These are phyloP conservation scores for Picea abies DNA, from an alignment of 83 land plant genomes.

Conservation along the genomic window DNA sequence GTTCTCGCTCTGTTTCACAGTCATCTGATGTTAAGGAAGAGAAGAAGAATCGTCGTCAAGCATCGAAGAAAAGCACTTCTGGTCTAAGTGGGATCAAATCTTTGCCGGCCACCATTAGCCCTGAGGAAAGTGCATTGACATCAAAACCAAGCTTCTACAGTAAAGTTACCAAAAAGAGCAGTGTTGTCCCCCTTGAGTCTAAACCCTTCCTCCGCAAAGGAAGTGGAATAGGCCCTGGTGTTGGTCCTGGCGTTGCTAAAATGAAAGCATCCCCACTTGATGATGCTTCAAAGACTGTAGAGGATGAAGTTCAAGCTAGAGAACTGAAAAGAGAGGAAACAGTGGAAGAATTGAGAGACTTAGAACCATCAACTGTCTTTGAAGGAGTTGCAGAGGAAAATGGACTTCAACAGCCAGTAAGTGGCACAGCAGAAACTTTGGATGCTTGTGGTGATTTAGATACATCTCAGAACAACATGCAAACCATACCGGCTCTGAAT, in stretches of 20 bases:
- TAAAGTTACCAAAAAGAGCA: slow-evolving; percentile 28
- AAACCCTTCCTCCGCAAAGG: slow-evolving; percentile 80
- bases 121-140: slow-evolving; percentile 39
- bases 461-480: neutral
- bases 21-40: slow-evolving; percentile 45
- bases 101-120: slow-evolving; percentile 25
- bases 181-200: slow-evolving; percentile 33
- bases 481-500: neutral
- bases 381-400: slow-evolving; percentile 8
- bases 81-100: slow-evolving; percentile 43
- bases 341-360: neutral
- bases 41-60: slow-evolving; percentile 41
- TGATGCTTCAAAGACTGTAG: slow-evolving; percentile 5
- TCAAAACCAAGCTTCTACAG: slow-evolving; percentile 32
- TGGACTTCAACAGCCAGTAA: neutral
- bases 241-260: slow-evolving; percentile 49
- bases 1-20: slow-evolving; percentile 8
- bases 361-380: neutral
- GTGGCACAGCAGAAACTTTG: neutral
- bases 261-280: slow-evolving; percentile 32
- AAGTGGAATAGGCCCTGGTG: slow-evolving; percentile 58
- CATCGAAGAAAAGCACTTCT: slow-evolving; percentile 49
- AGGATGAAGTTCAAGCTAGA: slow-evolving; percentile 1
- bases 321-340: slow-evolving; percentile 8
- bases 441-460: slow-evolving; percentile 8